Evolutionary conservation across 495 filamentous ascomycete genomes (phyloP).

Genomic region (Eremomyces bilateralis): DNA sequence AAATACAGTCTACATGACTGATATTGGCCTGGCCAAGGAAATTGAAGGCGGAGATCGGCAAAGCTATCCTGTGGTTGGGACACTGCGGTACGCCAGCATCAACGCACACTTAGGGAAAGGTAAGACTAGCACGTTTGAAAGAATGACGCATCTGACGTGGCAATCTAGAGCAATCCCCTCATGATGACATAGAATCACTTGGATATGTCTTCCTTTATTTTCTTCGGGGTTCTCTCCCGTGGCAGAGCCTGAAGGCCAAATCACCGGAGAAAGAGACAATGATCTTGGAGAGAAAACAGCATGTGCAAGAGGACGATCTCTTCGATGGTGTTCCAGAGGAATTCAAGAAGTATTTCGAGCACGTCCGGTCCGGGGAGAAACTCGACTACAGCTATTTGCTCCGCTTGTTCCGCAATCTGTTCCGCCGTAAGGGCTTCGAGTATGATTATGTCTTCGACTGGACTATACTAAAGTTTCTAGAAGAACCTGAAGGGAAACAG

Average conservation of each 20-base stretch:
- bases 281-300: not conserved
- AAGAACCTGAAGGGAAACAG: no score
- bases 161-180: constrained; percentile 17
- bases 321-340: not conserved
- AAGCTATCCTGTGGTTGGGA: constrained; percentile 8
- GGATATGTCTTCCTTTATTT: constrained; percentile 23
- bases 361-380: not conserved
- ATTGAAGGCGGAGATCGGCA: not conserved
- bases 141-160: not conserved
- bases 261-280: not conserved
- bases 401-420: not conserved
- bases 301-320: not conserved
- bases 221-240: constrained; percentile 20
- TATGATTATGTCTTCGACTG: not conserved
- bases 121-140: constrained; percentile 5
- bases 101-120: constrained; percentile 17
- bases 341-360: not conserved
- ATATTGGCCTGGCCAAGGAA: constrained; percentile 7
- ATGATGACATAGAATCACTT: constrained; percentile 22
- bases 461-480: not conserved
- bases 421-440: not conserved
- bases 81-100: constrained; percentile 14
- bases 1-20: constrained; percentile 16
- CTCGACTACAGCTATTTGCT: not conserved
- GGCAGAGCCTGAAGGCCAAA: constrained; percentile 12